Percentiles rank a stretch among this genome's conserved stretches.
These are phyloP conservation scores for Bertia moriformis DNA, from an alignment of 2,329 filamentous ascomycete genomes.

Conservation along the genomic window DNA sequence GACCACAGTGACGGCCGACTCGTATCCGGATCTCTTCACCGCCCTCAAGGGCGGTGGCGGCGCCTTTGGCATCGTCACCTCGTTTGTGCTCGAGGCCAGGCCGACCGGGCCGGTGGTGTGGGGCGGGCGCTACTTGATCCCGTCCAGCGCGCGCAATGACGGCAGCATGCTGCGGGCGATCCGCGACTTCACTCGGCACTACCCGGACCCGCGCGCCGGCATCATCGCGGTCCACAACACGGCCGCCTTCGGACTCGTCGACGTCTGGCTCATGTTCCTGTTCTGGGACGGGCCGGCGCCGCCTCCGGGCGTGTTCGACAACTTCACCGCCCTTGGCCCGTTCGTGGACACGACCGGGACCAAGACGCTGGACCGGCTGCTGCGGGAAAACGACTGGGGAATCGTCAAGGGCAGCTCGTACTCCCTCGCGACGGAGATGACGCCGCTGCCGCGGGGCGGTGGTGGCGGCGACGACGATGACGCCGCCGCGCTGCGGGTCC, in stretches of 20 bases:
- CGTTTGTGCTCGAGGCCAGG: conserved; percentile 4
- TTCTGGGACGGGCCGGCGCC: background rate
- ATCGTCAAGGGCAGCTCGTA: background rate
- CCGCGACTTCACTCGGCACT: background rate
- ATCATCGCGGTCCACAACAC: background rate
- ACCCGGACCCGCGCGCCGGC: background rate
- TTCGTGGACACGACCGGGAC: background rate
- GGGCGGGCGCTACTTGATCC: background rate
- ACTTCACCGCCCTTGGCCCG: background rate
- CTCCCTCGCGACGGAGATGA: background rate
- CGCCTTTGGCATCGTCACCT: conserved; percentile 10
- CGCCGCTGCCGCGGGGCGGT: background rate
- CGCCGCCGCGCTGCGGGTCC: background rate
- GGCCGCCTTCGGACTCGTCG: background rate
- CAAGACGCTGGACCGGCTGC: background rate
- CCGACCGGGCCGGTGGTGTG: background rate
- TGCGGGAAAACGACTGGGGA: background rate
- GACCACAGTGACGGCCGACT: conserved; percentile 4
- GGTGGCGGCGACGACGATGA: no score
- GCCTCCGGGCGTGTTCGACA: background rate
- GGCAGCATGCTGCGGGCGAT: background rate
- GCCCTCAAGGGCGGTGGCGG: conserved; percentile 9
- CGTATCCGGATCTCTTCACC: conserved; percentile 6
- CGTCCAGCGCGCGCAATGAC: background rate
- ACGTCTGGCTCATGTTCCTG: background rate